These are phyloP conservation scores for Erodium moschatum DNA, from an alignment of 441 rosid species.

Conservation along the genomic window DNA sequence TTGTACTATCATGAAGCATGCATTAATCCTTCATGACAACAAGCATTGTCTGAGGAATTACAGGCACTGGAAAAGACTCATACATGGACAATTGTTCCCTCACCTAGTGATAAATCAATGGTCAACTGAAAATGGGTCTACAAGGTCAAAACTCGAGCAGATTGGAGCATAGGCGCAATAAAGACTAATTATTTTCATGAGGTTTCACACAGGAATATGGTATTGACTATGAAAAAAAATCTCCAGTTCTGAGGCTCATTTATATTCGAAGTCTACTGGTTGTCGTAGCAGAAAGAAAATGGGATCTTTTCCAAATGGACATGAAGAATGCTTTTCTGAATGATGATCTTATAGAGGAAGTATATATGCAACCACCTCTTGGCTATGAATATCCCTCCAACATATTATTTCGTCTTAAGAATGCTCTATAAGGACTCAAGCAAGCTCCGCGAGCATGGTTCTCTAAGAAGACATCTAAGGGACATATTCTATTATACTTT, in stretches of 20 bases:
- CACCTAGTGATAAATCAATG: not conserved
- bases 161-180: not conserved
- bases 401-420: not conserved
- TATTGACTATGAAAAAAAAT: not conserved
- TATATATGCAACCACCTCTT: not conserved
- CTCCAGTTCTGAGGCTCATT: not conserved
- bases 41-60: not conserved
- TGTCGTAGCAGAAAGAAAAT: not conserved
- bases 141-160: not conserved
- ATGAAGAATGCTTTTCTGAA: not conserved
- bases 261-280: not conserved
- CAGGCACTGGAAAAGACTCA: not conserved
- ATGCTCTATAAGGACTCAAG: not conserved
- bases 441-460: not conserved
- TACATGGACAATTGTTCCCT: not conserved
- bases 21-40: not conserved
- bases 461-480: too few species aligned
- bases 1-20: not conserved
- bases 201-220: not conserved
- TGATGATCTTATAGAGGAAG: not conserved
- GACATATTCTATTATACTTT: too few species aligned
- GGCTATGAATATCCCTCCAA: not conserved
- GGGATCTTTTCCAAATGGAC: not conserved
- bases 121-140: not conserved
- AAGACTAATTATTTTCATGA: not conserved